These are phyloP conservation scores for Purshia tridentata DNA, from an alignment of 306 rosid species.

Conservation along the genomic window DNA sequence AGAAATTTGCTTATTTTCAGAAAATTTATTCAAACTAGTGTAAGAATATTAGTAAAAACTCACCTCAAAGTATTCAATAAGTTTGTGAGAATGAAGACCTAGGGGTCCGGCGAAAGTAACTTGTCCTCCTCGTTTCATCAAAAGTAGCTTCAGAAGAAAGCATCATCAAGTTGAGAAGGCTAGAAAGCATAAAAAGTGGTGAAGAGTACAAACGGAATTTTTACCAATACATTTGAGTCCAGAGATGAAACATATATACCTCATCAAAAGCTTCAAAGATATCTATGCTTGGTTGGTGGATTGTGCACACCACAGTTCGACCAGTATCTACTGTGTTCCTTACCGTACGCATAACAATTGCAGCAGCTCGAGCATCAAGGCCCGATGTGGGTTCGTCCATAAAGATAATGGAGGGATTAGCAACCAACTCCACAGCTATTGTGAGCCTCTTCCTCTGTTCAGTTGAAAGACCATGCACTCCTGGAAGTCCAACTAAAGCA, in stretches of 20 bases:
- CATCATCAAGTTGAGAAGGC: not conserved
- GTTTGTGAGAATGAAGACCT: conserved; percentile 32
- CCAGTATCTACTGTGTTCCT: conserved; percentile 51
- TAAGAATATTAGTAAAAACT: not conserved
- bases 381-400: conserved; percentile 54
- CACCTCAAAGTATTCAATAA: conserved; percentile 42
- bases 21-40: not conserved
- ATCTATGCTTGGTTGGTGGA: conserved; percentile 52
- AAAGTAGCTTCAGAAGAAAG: conserved; percentile 27
- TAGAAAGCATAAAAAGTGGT: not conserved
- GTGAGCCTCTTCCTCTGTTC: conserved; percentile 50
- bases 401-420: conserved; percentile 45
- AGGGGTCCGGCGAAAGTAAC: conserved; percentile 40
- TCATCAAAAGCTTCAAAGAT: conserved; percentile 51
- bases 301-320: conserved; percentile 48
- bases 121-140: conserved; percentile 48
- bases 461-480: conserved; percentile 45
- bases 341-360: conserved; percentile 46
- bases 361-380: conserved; percentile 49
- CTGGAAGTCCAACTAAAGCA: conserved; percentile 48
- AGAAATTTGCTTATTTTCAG: not conserved
- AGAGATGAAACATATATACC: conserved; percentile 12
- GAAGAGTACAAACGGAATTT: not conserved
- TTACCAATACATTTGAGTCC: too few relatives aligned
- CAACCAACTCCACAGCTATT: conserved; percentile 49